Base-by-base conservation (phyloP, 192 early-diverging fungal genomes). In the Gaertneriomyces sp. region DNA sequence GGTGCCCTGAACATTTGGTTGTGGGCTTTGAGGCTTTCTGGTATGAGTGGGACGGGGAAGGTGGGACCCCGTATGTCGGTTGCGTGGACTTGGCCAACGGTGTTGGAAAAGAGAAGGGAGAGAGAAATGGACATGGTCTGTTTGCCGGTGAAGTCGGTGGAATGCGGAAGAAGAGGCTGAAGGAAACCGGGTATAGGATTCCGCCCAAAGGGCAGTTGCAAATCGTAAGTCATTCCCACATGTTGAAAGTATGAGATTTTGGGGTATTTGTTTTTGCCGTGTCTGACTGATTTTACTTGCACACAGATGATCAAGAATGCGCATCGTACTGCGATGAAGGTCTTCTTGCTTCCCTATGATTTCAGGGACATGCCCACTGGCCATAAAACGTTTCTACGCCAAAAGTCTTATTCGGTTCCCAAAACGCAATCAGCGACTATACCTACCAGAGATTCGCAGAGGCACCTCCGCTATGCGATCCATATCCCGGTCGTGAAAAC, bases 301-400 rank as follows among this genome's bases (percentile, higher is more conserved):
- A 51, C 40, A 20, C 56, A 84, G 51, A 79, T 91, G 47, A 90
- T 93, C 66, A 89, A 91, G 66, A 93, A 93, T 61, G 85, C 85
- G 0, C 80, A 82, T 66, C 81, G 82, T 45, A 90, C 90, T 0
- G 89, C 85, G 0, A 85, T 92, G 56, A 92, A 93, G 64, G 68
- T 92, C 0, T 93, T 90, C 53, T 64, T 92, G 17, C 64, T 93
- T 0, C 90, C 88, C 2, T 93, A 92, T 73, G 89, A 93, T 70
- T 81, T 91, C 51, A 72, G 70, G 14, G 87, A 89, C 51, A 87
- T 93, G 88, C 89, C 90, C 1, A 56, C 80, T 4, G 64, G 72
- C 25, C 77, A 78, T n/a, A 90, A 90, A 60, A 93, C 91, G 5
- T 89, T 93, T 66, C 63, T 93, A 10, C 80, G 91, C 19, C 90